Conservation (phyloP, 2,329 filamentous ascomycete genomes). For the Aspergillus proliferans region DNA sequence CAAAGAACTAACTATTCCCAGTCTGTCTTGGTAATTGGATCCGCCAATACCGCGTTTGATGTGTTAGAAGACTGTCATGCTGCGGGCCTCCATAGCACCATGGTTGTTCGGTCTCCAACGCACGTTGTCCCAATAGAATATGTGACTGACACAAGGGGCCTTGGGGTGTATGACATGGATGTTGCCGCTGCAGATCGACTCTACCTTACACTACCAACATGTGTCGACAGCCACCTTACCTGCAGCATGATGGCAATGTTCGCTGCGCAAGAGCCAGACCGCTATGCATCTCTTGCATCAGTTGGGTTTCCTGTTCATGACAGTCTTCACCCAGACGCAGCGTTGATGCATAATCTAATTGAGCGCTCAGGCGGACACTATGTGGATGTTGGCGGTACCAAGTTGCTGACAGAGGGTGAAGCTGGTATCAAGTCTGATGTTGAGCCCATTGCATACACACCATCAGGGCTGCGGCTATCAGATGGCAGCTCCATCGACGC, state of each 20-base stretch:
- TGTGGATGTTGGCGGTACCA: slow-evolving; percentile 33
- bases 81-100: slow-evolving; percentile 38
- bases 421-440: slow-evolving; percentile 25
- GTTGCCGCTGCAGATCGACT: slow-evolving; percentile 9
- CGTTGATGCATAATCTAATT: slow-evolving; percentile 26
- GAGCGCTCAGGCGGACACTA: slow-evolving; percentile 38
- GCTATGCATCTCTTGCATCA: slow-evolving; percentile 27
- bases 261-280: slow-evolving; percentile 26
- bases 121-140: slow-evolving; percentile 20
- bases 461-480: slow-evolving; percentile 25
- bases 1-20: slow-evolving; percentile 9
- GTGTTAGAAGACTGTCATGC: slow-evolving; percentile 43
- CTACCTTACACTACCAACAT: slow-evolving; percentile 6
- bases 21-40: slow-evolving; percentile 41
- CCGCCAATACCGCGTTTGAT: slow-evolving; percentile 45
- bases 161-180: slow-evolving; percentile 21
- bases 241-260: slow-evolving; percentile 14
- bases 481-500: slow-evolving; percentile 30
- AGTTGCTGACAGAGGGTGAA: slow-evolving; percentile 26
- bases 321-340: slow-evolving; percentile 13
- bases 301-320: slow-evolving; percentile 36
- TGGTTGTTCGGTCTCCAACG: slow-evolving; percentile 41
- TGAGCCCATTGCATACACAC: slow-evolving; percentile 26
- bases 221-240: slow-evolving; percentile 8
- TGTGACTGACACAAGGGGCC: slow-evolving; percentile 13